Percentiles rank a stretch among this genome's conserved stretches.
Conservation (phyloP, 805 yeast genomes). For the Wickerhamomyces sydowiorum region DNA sequence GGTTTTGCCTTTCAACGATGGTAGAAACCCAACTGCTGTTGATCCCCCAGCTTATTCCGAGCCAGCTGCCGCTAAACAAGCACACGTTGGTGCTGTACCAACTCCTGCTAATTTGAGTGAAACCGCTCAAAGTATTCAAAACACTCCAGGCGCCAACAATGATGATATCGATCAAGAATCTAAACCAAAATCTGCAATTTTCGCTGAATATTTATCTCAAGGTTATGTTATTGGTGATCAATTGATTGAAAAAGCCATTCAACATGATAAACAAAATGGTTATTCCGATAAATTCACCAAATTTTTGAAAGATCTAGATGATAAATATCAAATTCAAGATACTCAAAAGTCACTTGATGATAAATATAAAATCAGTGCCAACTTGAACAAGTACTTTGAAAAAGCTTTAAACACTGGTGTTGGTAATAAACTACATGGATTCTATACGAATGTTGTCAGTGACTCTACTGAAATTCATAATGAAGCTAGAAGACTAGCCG, state of each 20-base stretch:
- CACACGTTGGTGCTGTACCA: background rate
- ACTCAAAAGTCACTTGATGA: constrained; percentile 33
- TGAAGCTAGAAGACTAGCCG: constrained; percentile 70
- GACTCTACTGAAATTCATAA: constrained; percentile 62
- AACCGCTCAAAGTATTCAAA: constrained; percentile 1
- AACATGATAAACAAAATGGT: constrained; percentile 62
- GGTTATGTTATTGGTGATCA: constrained; percentile 67
- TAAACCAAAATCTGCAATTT: constrained; percentile 68
- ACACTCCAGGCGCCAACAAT: constrained; percentile 5
- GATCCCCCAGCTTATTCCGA: constrained; percentile 11
- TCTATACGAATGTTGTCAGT: constrained; percentile 48
- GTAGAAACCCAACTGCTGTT: constrained; percentile 20
- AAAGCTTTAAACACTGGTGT: constrained; percentile 29
- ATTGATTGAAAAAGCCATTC: constrained; percentile 53
- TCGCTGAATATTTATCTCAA: constrained; percentile 71
- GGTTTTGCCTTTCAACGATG: constrained; percentile 29
- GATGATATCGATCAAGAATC: constrained; percentile 64
- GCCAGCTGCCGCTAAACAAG: constrained; percentile 2
- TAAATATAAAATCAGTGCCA: constrained; percentile 35
- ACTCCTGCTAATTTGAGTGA: background rate
- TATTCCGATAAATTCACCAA: constrained; percentile 47
- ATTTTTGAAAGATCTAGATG: constrained; percentile 51
- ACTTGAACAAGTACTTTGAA: constrained; percentile 29
- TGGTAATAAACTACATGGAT: constrained; percentile 57
- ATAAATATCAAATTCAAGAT: constrained; percentile 50